phyloP scores from a whole-genome alignment of 169 alveolate genomes.

The Eimeria nieschulzi region DNA sequence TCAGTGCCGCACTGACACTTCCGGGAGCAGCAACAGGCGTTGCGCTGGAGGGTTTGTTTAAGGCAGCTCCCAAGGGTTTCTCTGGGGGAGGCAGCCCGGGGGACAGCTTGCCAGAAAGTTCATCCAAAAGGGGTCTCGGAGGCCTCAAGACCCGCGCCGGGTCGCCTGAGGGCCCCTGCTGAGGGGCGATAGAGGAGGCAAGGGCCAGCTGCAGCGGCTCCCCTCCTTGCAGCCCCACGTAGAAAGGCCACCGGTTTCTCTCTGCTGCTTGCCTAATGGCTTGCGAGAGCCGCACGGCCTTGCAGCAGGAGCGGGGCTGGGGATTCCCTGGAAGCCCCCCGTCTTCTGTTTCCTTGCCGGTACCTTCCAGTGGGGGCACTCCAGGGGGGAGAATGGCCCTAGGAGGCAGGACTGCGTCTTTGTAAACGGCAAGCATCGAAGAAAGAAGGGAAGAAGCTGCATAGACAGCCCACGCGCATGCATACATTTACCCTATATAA shows the following conservation, averaged over 20 bases:
- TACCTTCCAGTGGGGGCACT: conserved; percentile 5
- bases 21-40: conserved; percentile 38
- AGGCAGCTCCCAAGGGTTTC: neutral
- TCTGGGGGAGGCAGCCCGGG: neutral
- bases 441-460: conserved; percentile 50
- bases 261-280: conserved; percentile 34
- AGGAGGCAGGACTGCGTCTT: conserved; percentile 18
- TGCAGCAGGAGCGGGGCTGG: conserved; percentile 8
- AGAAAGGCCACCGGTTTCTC: conserved; percentile 28
- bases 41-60: neutral
- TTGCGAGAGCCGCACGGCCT: neutral
- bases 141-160: conserved; percentile 4
- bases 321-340: neutral
- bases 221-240: conserved; percentile 7
- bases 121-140: conserved; percentile 3
- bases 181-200: neutral
- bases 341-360: neutral
- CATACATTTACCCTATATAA: neutral
- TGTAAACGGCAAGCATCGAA: conserved; percentile 34
- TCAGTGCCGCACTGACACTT: conserved; percentile 28
- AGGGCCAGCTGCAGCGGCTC: conserved; percentile 19
- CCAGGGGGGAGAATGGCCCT: conserved; percentile 20
- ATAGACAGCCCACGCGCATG: conserved; percentile 4
- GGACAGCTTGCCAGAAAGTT: neutral
- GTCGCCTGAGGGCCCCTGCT: conserved; percentile 35